Evolutionary conservation across 164 flowering plant species (phyloP), one percentile per base, ranked within the genome.

Genomic region (Cinnamomum chago): DNA sequence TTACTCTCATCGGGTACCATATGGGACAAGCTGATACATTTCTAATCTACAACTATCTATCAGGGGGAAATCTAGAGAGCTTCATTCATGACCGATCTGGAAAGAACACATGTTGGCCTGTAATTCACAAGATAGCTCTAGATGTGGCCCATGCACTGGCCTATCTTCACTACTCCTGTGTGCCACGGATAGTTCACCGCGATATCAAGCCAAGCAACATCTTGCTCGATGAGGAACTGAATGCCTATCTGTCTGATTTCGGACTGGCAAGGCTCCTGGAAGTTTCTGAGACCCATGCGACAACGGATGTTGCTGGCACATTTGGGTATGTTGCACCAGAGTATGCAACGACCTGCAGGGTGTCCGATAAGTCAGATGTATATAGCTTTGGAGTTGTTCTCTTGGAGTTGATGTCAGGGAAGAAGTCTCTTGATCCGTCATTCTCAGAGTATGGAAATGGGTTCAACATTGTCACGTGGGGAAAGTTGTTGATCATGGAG

Each of bases 261-360:
- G 96, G 96, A n/a, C 70, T 91, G 73, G 96, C 93, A 18, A 83
- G 86, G 80, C 90, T 89, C 72, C 82, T 91, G 2, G 95, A 86
- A 76, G 92, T 88, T 72, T 87, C 92, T 52, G 87, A 89, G 78
- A 89, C 95, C 50, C 92, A 91, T 80, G 93, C 92, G 66, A 91
- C 95, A 2, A 89, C 95, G 5, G 90, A 88, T 80, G 95, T 91
- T 3, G 95, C 90, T n/a, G 95, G 95, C 65, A 91, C 95, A 64
- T 91, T 91, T 70, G 96, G 96, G 10, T 91, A 91, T 79, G 90
- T 91, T 30, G 96, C 93, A 9, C 93, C 96, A 14, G 93, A 91
- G 73, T 89, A 91, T 81, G 93, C 96, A 51, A 89, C 90, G 51
- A 89, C 96, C 2, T 88, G 96, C 79, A 81, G 92, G 81, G 96